A percentile compares a stretch with the other conserved stretches of the same genome.
These are phyloP conservation scores for Hydnomerulius pinastri DNA, from an alignment of 768 basidiomycete species.

Conservation along the genomic window DNA sequence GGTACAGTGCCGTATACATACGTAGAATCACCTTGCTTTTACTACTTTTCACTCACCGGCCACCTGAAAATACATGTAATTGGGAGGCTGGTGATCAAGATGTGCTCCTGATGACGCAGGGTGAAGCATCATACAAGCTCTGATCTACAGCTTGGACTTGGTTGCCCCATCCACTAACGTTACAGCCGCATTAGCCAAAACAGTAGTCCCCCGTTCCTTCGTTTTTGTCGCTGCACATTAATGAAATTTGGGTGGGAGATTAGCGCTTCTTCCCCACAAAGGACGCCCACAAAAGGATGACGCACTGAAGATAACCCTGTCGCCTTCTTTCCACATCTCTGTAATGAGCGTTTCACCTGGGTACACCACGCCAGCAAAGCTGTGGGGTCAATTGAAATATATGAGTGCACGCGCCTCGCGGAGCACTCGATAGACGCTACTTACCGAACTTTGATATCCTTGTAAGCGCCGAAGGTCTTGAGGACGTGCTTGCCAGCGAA, in stretches of 20 bases:
- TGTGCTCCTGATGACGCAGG: too few species aligned
- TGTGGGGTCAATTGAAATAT: slow-evolving; percentile 24
- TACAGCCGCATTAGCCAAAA: slow-evolving; percentile 79
- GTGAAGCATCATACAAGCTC: slow-evolving; percentile 21
- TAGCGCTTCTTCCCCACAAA: not conserved
- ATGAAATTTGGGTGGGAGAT: slow-evolving; percentile 2
- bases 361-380: slow-evolving; percentile 89
- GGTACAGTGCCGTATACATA: not conserved
- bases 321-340: slow-evolving; percentile 97
- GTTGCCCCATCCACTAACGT: slow-evolving; percentile 55
- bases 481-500: slow-evolving; percentile 91
- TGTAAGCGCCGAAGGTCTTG: slow-evolving; percentile 81
- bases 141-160: slow-evolving; percentile 64
- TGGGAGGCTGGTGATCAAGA: too few species aligned
- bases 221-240: slow-evolving; percentile 69
- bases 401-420: not conserved
- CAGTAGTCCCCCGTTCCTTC: slow-evolving; percentile 77
- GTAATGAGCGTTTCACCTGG: slow-evolving; percentile 96
- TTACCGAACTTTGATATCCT: slow-evolving; percentile 94
- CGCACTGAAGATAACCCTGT: slow-evolving; percentile 90
- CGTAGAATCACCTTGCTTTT: too few species aligned
- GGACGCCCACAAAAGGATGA: slow-evolving; percentile 14
- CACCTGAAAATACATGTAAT: too few species aligned
- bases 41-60: too few species aligned
- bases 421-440: slow-evolving; percentile 19